Evolutionary conservation across 2,329 filamentous ascomycete genomes (phyloP).

Genomic region (Monosporascus ibericus): DNA sequence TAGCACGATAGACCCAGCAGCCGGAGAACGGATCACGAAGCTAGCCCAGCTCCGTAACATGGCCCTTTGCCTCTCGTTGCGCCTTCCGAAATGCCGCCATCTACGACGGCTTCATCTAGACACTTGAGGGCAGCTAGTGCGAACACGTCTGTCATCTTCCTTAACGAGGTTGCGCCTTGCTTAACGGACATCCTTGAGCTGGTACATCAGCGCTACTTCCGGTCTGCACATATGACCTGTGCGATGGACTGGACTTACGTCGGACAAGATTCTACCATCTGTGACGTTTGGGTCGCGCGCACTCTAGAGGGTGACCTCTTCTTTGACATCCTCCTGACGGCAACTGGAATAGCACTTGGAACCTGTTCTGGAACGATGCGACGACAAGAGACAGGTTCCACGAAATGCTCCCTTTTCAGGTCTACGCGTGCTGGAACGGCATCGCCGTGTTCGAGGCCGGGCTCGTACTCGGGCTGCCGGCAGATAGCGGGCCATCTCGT

Average conservation of each 20-base stretch:
- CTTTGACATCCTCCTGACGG: constrained; percentile 44
- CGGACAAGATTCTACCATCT: constrained; percentile 41
- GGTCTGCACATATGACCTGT: constrained; percentile 49
- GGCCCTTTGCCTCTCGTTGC: constrained; percentile 39
- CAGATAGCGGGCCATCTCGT: no score
- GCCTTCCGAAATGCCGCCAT: constrained; percentile 1
- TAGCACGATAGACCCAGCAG: constrained; percentile 36
- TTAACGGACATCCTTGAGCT: constrained; percentile 53
- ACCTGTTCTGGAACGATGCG: constrained; percentile 47
- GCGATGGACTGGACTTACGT: constrained; percentile 51
- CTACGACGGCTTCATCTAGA: no score
- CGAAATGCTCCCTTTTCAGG: constrained; percentile 43
- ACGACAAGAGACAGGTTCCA: constrained; percentile 27
- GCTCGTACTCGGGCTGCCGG: constrained; percentile 31
- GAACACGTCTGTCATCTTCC: constrained; percentile 41
- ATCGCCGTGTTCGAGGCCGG: constrained; percentile 40
- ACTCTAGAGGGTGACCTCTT: constrained; percentile 48
- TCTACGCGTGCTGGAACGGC: constrained; percentile 57
- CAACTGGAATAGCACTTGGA: constrained; percentile 42
- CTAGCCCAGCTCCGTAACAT: constrained; percentile 48
- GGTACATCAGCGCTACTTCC: constrained; percentile 38
- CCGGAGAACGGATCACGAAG: constrained; percentile 36
- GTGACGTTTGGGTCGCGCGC: constrained; percentile 51
- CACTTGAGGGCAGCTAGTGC: constrained; percentile 13
- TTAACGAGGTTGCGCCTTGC: constrained; percentile 49